Evolutionary conservation across 768 basidiomycete genomes (phyloP), one percentile per base, ranked within the genome.

Genomic region (Lentinula edodes): DNA sequence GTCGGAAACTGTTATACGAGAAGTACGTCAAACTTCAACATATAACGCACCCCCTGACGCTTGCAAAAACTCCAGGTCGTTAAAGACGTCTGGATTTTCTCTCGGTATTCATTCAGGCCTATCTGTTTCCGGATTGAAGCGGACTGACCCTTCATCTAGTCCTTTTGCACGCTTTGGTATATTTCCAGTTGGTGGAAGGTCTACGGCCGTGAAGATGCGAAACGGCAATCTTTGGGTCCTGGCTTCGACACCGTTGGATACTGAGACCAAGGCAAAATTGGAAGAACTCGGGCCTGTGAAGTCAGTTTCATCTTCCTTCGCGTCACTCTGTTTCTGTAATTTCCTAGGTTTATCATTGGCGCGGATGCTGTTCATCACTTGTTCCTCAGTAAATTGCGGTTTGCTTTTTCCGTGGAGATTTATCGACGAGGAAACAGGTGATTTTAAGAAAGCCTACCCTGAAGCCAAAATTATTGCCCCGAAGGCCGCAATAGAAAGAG

Each of bases 181-280:
- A 23, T 66, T 92, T 16, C 90, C 91, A 3, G 74, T 94, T 28
- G 94, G 94, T 0, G 92, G 93, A 18, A 77, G 94, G 46, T 87
- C 91, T 8, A 95, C 93, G 0, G 94, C 92, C 0, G 78, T 96
- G 66, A 84, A 80, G 73, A 77, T 95, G 32, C 73, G 73, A 45
- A 79, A 82, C 53, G 86, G 88, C 41, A 85, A 82, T 15, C 85
- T 95, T 32, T 95, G 91, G 85, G 78, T 94, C 10, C 76, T 93
- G 23, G 92, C 90, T 0, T 93, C 91, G 0, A 88, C 88, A 6
- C 88, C 90, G 0, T 73, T 91, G 58, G 81, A 83, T 43, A 73
- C 75, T 2, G 84, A 84, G 32, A 93, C 91, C 3, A 87, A 87
- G 68, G 62, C 72, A 2, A 86, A 81, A 52, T 71, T 93, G 8